These are phyloP conservation scores for Claviceps sp. DNA, from an alignment of 2,329 filamentous ascomycete genomes.

Conservation along the genomic window DNA sequence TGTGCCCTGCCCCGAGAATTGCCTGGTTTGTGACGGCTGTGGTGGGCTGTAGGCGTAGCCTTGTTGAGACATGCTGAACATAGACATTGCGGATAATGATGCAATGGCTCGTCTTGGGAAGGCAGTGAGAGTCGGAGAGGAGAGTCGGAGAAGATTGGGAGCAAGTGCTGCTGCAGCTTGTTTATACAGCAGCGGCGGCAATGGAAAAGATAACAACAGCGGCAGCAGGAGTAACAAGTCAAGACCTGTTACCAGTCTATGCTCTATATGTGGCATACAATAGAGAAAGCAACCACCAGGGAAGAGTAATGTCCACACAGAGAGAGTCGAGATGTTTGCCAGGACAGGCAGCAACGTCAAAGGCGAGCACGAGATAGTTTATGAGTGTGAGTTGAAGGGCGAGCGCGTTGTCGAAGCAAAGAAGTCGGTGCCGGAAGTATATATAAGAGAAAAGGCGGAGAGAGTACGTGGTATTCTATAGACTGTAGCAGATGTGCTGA, in stretches of 20 bases:
- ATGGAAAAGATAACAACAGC: no score
- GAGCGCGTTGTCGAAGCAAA: no score
- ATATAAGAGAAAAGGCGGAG: not conserved
- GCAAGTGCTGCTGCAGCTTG: not conserved
- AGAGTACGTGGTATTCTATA: no score
- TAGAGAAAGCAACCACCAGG: not conserved
- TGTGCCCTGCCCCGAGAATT: constrained; percentile 60
- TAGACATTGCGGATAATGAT: constrained; percentile 18
- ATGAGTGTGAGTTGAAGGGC: no score
- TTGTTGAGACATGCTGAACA: constrained; percentile 23
- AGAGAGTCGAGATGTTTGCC: no score
- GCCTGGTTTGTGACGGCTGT: constrained; percentile 35
- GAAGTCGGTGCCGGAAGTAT: not conserved
- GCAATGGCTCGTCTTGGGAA: no score
- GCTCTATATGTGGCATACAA: not conserved
- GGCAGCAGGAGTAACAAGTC: not conserved
- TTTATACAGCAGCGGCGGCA: no score
- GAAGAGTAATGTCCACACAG: no score
- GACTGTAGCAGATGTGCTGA: not conserved
- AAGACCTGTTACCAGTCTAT: not conserved
- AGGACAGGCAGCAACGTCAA: no score
- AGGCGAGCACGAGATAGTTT: no score
- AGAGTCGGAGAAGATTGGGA: not conserved
- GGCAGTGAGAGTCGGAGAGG: not conserved
- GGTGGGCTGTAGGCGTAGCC: constrained; percentile 19